Evolutionary conservation across 768 basidiomycete genomes (phyloP).

Genomic region (Psilocybe cyanescens): DNA sequence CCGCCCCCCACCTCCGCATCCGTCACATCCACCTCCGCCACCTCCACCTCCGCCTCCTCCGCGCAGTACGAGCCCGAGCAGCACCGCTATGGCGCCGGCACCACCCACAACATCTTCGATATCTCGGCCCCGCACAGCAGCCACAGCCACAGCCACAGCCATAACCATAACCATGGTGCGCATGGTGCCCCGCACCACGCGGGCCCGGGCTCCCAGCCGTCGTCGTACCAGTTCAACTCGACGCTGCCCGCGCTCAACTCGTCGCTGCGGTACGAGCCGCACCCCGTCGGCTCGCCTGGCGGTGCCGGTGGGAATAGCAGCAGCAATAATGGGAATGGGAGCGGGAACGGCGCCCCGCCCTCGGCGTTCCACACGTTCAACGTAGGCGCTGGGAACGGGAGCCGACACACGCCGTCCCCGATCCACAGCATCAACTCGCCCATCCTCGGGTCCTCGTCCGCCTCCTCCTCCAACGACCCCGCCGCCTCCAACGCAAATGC

Average conservation of each 20-base stretch:
- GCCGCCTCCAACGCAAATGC: neutral
- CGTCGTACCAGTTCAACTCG: constrained; percentile 44
- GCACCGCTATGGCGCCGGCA: constrained; percentile 19
- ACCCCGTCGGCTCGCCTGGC: constrained; percentile 29
- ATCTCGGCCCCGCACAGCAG: constrained; percentile 27
- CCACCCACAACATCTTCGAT: constrained; percentile 43
- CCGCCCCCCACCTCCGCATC: constrained; percentile 5
- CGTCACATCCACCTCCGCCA: constrained; percentile 19
- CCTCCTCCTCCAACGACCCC: too few relatives aligned
- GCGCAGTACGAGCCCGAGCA: constrained; percentile 5
- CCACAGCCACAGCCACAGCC: constrained; percentile 22
- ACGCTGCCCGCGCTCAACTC: constrained; percentile 56
- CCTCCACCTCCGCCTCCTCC: constrained; percentile 12
- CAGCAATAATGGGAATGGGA: constrained; percentile 19
- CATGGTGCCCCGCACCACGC: too few relatives aligned
- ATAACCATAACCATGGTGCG: neutral
- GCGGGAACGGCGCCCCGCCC: constrained; percentile 26
- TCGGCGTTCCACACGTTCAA: constrained; percentile 33
- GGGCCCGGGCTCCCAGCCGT: constrained; percentile 17
- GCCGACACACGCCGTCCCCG: constrained; percentile 38
- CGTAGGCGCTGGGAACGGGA: constrained; percentile 13
- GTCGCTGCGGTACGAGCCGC: constrained; percentile 53
- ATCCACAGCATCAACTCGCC: constrained; percentile 24
- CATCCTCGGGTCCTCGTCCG: neutral
- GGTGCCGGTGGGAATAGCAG: neutral